Evolutionary conservation across 371 early-diverging fungal species (phyloP).

Genomic region (Mortierella sp.): DNA sequence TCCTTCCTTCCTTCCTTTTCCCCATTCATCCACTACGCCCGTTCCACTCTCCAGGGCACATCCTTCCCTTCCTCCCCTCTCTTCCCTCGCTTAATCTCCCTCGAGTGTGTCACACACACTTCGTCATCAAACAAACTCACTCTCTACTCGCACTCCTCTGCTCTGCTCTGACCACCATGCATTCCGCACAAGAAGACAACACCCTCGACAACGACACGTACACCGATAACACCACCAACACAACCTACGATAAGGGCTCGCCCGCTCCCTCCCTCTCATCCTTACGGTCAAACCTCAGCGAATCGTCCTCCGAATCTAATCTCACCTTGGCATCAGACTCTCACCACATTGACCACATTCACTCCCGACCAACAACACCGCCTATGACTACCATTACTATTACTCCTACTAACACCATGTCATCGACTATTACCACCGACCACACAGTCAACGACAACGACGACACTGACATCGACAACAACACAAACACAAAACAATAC

Average conservation of each 20-base stretch:
- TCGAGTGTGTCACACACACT: too few species aligned
- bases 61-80: not conserved
- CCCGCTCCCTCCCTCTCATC: slow-evolving; percentile 6
- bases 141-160: not conserved
- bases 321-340: not conserved
- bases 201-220: not conserved
- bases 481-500: not conserved
- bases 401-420: not conserved
- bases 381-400: too few species aligned
- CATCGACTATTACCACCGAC: not conserved
- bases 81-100: not conserved
- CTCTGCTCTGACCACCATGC: not conserved
- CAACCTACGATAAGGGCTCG: slow-evolving; percentile 1
- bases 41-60: too few species aligned
- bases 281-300: not conserved
- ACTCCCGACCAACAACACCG: not conserved
- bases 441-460: not conserved
- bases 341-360: slow-evolving; percentile 9
- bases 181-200: not conserved
- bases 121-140: too few species aligned
- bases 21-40: not conserved
- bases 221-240: not conserved
- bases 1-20: not conserved
- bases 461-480: not conserved
- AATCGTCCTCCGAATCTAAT: slow-evolving; percentile 1